A percentile compares a stretch with the other conserved stretches of the same genome.
Evolutionary conservation across 2,329 filamentous ascomycete genomes (phyloP).

Genomic region (Pseudofabraea citricarpa): DNA sequence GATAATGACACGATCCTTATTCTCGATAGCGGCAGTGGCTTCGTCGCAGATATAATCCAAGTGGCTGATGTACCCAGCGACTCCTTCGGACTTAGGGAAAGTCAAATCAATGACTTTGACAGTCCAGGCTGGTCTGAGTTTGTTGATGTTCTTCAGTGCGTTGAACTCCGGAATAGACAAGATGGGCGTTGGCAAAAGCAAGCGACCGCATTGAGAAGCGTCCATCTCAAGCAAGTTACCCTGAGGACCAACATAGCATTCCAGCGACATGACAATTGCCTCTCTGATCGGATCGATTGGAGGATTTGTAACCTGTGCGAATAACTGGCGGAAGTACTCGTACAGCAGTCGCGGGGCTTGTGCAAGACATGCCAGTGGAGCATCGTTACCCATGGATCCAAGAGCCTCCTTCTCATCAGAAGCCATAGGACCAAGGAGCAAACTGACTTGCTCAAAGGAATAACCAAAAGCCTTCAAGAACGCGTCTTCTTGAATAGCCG

Average conservation of each 20-base stretch:
- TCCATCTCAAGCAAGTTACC: slow-evolving; percentile 95
- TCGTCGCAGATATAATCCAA: slow-evolving; percentile 86
- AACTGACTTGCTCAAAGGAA: slow-evolving; percentile 89
- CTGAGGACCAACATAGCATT: slow-evolving; percentile 94
- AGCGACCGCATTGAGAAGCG: slow-evolving; percentile 76
- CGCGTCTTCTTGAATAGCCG: slow-evolving; percentile 76
- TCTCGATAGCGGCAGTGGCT: slow-evolving; percentile 77
- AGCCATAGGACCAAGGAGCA: slow-evolving; percentile 91
- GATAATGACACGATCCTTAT: slow-evolving; percentile 78
- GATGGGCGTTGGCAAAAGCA: slow-evolving; percentile 83
- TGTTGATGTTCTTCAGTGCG: slow-evolving; percentile 71
- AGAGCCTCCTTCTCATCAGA: slow-evolving; percentile 96
- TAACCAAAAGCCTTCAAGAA: slow-evolving; percentile 86
- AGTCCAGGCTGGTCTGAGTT: slow-evolving; percentile 73
- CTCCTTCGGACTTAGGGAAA: slow-evolving; percentile 80
- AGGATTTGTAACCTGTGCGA: slow-evolving; percentile 96
- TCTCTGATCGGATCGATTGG: slow-evolving; percentile 96
- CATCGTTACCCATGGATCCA: slow-evolving; percentile 97
- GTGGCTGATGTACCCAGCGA: slow-evolving; percentile 79
- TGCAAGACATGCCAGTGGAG: slow-evolving; percentile 86
- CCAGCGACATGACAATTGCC: slow-evolving; percentile 96
- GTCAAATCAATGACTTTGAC: slow-evolving; percentile 90
- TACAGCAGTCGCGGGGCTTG: slow-evolving; percentile 82
- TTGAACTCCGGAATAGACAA: slow-evolving; percentile 90
- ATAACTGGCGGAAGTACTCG: slow-evolving; percentile 97